Base-by-base conservation (phyloP, 495 filamentous ascomycete genomes). In the Talaromyces adpressus region DNA sequence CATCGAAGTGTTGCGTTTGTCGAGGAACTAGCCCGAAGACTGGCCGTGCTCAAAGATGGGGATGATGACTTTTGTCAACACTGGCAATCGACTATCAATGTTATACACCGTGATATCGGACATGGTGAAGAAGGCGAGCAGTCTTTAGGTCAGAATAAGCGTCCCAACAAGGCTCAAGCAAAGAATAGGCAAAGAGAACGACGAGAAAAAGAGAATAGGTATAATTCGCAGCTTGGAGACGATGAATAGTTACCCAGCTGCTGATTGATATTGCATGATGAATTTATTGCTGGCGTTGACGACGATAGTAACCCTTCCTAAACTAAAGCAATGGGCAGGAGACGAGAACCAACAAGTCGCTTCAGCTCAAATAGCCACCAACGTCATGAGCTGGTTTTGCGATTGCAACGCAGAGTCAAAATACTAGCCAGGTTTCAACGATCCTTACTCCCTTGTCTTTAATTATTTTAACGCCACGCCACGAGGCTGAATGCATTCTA, bases 1-100 rank as follows among this genome's bases (percentile, higher is more conserved):
- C 65, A 67, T 32, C 18, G 65, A 36, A 69, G 65, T 49, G 65
- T 67, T 49, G 67, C 67, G 11, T 69, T 69, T 62, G 41, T 69
- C 36, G 65, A 65, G 23, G 65, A 69, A 57, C 45, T 67, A n/a
- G 65, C 60, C 11, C 59, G 49, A 54, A 64, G 60, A 16, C 36
- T 41, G 14, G 36, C 36, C 36, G 14, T 4, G 36, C 4, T 5
- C 14, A 16, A 41, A 41, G 4, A 41, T 41, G 36, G 9, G 4
- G 36, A 41, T 41, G 36, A 41, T 16, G 36, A 16, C 14, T 41
- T 41, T 41, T 14, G 14, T 16, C 36, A 41, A 4, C 12, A 16
- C 3, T 41, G 36, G 12, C 36, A 41, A 41, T 6, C 12, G 36
- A 16, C 36, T 14, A 41, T 41, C 36, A 41, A 41, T 4, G 36